These are phyloP conservation scores for Coemansia sp. DNA, from an alignment of 192 early-diverging fungal species.

Conservation along the genomic window DNA sequence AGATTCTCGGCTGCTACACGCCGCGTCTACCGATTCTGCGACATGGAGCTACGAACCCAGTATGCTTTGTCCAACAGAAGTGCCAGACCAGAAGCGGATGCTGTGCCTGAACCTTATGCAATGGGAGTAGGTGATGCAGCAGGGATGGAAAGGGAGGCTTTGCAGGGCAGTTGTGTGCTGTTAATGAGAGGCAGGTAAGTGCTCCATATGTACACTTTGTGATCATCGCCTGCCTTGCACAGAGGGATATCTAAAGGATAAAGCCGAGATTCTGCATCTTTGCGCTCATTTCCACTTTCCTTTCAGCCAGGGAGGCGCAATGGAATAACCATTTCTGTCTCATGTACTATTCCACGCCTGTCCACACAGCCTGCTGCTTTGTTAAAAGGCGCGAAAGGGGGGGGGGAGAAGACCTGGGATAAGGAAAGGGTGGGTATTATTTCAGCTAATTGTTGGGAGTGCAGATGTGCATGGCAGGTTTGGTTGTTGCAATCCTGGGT, in stretches of 20 bases:
- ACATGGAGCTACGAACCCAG: no score
- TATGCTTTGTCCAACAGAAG: no score
- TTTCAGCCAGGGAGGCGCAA: not conserved
- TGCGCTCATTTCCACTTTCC: not conserved
- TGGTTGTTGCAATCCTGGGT: not conserved
- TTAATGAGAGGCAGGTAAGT: not conserved
- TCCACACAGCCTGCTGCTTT: not conserved
- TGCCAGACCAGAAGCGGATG: not conserved
- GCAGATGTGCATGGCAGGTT: conserved; percentile 1
- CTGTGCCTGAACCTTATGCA: not conserved
- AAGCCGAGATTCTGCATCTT: not conserved
- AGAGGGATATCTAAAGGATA: not conserved
- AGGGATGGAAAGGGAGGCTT: not conserved
- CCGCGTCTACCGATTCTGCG: not conserved
- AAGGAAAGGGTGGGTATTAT: not conserved
- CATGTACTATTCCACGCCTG: not conserved
- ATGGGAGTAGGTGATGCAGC: not conserved
- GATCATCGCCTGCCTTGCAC: not conserved
- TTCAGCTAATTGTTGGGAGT: not conserved
- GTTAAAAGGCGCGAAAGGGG: not conserved
- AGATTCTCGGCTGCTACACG: not conserved
- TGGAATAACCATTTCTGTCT: not conserved
- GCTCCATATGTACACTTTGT: not conserved
- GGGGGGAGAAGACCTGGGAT: not conserved
- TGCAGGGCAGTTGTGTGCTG: not conserved